phyloP scores from a whole-genome alignment of 2,329 filamentous ascomycete species.

The Pseudogymnoascus sp. region DNA sequence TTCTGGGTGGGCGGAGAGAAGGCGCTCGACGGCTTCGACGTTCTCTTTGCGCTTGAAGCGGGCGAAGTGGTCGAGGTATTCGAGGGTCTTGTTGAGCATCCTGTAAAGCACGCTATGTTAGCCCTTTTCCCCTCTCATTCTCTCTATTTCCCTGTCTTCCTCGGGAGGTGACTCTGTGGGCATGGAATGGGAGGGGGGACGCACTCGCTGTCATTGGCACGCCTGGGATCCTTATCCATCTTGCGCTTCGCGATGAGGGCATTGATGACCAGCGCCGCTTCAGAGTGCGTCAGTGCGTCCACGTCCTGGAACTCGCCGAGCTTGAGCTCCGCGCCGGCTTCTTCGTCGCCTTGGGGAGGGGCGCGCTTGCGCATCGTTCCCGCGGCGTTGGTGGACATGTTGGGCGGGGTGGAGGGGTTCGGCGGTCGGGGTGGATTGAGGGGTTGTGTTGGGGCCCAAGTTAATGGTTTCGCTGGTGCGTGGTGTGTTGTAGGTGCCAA shows the following conservation, averaged over 20 bases:
- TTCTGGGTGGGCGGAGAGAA: constrained; percentile 71
- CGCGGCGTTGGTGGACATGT: constrained; percentile 34
- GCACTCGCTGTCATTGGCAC: constrained; percentile 77
- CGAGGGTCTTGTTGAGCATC: constrained; percentile 78
- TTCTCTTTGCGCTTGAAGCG: constrained; percentile 94
- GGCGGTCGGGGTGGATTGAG: background rate
- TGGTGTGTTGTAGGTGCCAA: background rate
- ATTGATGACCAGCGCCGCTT: constrained; percentile 86
- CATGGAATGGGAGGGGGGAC: constrained; percentile 26
- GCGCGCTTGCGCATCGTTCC: constrained; percentile 61
- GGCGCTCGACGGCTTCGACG: constrained; percentile 84
- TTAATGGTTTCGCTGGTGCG: background rate
- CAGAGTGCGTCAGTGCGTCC: constrained; percentile 84
- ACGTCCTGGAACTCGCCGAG: constrained; percentile 92
- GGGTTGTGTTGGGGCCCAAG: background rate
- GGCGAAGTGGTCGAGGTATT: constrained; percentile 90
- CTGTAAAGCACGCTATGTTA: constrained; percentile 30
- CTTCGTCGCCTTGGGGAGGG: constrained; percentile 70
- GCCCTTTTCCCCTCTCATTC: background rate
- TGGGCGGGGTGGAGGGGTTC: constrained; percentile 7
- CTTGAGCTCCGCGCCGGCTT: constrained; percentile 71
- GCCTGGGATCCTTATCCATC: constrained; percentile 59
- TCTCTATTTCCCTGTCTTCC: background rate
- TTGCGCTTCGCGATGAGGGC: constrained; percentile 76
- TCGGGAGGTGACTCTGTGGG: background rate